Percentiles rank a stretch among this genome's conserved stretches.
Evolutionary conservation across 2,329 filamentous ascomycete species (phyloP).

Genomic region (Corynespora cassiicola): DNA sequence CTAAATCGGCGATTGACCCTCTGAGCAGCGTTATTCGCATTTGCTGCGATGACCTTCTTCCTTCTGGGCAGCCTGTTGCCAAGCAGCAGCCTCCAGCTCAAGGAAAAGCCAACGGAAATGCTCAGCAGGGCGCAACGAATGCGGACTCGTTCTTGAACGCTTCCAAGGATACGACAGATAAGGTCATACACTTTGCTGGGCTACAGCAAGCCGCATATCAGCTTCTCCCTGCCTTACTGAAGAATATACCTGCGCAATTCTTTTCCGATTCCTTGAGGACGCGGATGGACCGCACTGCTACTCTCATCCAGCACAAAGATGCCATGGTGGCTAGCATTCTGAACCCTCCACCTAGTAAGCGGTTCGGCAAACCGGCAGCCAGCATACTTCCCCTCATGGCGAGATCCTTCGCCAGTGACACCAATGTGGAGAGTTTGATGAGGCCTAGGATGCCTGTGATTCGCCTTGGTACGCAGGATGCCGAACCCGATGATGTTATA

Average conservation of each 20-base stretch:
- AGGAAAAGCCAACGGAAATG: constrained; percentile 48
- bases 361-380: constrained; percentile 65
- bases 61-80: constrained; percentile 37
- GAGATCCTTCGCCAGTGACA: constrained; percentile 67
- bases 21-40: constrained; percentile 67
- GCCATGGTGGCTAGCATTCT: constrained; percentile 84
- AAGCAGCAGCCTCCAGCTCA: constrained; percentile 47
- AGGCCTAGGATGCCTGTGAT: constrained; percentile 56
- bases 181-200: constrained; percentile 45
- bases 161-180: constrained; percentile 36
- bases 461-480: constrained; percentile 26
- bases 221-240: constrained; percentile 70
- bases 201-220: constrained; percentile 64
- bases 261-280: constrained; percentile 75
- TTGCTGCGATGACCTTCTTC: constrained; percentile 78
- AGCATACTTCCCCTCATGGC: constrained; percentile 83
- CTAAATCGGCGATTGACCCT: constrained; percentile 69
- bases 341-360: constrained; percentile 72
- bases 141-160: constrained; percentile 73
- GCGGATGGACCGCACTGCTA: constrained; percentile 80
- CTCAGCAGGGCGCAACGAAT: constrained; percentile 58
- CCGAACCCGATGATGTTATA: constrained; percentile 25
- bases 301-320: constrained; percentile 71
- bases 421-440: constrained; percentile 75
- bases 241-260: constrained; percentile 68